Conservation (phyloP, 139 green algal species). For the Chlorella sp. region DNA sequence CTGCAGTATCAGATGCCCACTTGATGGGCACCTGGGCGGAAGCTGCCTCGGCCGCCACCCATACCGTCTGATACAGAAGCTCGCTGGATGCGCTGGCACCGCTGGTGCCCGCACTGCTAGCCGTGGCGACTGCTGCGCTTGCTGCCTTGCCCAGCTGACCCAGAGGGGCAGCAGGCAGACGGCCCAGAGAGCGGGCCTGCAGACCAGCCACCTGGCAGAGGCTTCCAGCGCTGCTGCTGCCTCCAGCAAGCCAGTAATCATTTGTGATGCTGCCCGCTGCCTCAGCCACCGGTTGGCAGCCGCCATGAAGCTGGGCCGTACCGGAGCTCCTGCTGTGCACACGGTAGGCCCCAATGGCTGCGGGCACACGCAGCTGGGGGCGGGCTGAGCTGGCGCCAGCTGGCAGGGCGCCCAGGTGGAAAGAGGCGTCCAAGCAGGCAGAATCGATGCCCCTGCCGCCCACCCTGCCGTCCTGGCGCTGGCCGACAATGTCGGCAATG, state of each 20-base stretch:
- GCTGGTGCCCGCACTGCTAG: background rate
- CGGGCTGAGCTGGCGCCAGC: background rate
- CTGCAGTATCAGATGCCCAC: background rate
- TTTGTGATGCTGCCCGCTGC: slow-evolving; percentile 14
- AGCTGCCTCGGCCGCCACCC: slow-evolving; percentile 2
- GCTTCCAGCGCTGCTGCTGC: background rate
- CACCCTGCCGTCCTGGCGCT: background rate
- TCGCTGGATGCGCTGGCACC: background rate
- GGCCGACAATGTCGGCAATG: background rate
- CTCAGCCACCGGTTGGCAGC: background rate
- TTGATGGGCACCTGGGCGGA: too few species aligned
- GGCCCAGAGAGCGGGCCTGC: slow-evolving; percentile 14
- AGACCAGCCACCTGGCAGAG: slow-evolving; percentile 22
- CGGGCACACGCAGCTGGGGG: slow-evolving; percentile 35
- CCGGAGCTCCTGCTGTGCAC: background rate
- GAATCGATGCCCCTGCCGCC: slow-evolving; percentile 40
- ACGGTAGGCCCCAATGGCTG: slow-evolving; percentile 24
- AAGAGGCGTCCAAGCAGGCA: slow-evolving; percentile 44
- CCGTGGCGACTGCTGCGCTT: background rate
- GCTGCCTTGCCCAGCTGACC: too few species aligned
- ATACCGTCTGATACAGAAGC: slow-evolving; percentile 17
- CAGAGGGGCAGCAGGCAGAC: background rate
- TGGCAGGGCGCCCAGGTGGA: slow-evolving; percentile 48
- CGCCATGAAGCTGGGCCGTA: background rate
- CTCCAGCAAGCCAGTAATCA: slow-evolving; percentile 29